These are phyloP conservation scores for Closterium sp. DNA, from an alignment of 139 green algal genomes.

Conservation along the genomic window DNA sequence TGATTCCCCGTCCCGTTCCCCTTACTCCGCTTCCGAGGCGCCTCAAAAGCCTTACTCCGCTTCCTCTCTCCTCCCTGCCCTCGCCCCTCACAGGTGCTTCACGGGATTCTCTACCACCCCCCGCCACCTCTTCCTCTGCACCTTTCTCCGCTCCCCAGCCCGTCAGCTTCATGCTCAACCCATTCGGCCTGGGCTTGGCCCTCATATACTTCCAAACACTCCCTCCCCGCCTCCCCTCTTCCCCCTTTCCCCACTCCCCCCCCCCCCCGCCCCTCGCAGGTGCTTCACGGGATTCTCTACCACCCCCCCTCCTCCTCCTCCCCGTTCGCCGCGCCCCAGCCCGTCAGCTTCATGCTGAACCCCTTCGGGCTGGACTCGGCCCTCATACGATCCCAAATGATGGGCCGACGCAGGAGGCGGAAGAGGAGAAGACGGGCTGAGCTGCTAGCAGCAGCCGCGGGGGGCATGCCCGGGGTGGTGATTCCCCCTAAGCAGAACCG, in stretches of 20 bases:
- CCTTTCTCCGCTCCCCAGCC: neutral
- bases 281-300: constrained; percentile 1
- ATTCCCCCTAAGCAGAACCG: constrained; percentile 11
- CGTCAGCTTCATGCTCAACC: neutral
- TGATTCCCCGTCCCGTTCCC: no score
- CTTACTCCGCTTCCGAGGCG: no score
- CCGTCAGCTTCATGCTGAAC: neutral
- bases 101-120: no score
- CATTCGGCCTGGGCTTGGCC: neutral
- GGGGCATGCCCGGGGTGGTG: neutral
- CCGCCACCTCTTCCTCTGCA: no score
- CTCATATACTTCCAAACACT: neutral
- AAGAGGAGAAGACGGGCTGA: neutral
- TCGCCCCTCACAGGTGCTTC: no score
- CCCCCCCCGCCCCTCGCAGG: neutral
- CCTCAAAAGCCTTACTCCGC: no score
- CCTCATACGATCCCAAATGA: neutral
- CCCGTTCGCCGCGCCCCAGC: neutral
- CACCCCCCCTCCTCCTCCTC: neutral
- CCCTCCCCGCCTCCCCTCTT: no score
- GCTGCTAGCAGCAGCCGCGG: neutral
- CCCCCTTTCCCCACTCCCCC: no score
- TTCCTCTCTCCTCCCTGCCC: no score
- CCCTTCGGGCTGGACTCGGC: neutral
- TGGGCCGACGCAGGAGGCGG: neutral